Percentiles rank a stretch among this genome's conserved stretches.
These are phyloP conservation scores for Coemansia reversa DNA, from an alignment of 192 early-diverging fungal genomes.

Conservation along the genomic window DNA sequence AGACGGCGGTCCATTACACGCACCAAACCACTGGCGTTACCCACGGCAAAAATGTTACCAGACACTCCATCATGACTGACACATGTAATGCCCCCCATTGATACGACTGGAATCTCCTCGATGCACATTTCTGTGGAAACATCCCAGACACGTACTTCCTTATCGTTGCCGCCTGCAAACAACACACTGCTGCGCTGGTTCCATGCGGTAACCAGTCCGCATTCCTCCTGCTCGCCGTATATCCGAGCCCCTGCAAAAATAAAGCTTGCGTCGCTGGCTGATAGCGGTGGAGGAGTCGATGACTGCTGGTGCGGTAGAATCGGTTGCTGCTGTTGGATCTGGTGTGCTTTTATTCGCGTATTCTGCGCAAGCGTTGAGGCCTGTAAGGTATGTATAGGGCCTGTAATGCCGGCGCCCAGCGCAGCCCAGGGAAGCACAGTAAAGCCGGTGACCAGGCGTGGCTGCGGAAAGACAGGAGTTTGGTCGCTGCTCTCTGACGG, in stretches of 20 bases:
- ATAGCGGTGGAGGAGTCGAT: not conserved
- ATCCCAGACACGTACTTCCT: slow-evolving; percentile 54
- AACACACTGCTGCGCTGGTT: slow-evolving; percentile 47
- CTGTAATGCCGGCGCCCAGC: not conserved
- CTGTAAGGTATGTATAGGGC: not conserved
- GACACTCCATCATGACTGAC: slow-evolving; percentile 41
- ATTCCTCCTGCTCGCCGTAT: slow-evolving; percentile 1
- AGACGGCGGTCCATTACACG: slow-evolving; percentile 52
- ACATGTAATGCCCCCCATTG: slow-evolving; percentile 46
- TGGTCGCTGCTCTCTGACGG: slow-evolving; percentile 18
- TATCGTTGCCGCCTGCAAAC: slow-evolving; percentile 44
- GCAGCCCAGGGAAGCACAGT: slow-evolving; percentile 41
- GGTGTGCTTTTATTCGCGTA: not conserved
- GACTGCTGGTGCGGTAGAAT: not conserved
- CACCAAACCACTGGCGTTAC: slow-evolving; percentile 44
- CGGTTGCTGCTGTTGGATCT: not conserved
- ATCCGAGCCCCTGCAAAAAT: not conserved
- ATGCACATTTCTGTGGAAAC: slow-evolving; percentile 46
- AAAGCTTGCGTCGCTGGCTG: not conserved
- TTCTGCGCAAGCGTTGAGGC: slow-evolving; percentile 1
- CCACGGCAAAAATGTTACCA: slow-evolving; percentile 44
- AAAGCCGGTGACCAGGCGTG: slow-evolving; percentile 45
- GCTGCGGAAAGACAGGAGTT: slow-evolving; percentile 29
- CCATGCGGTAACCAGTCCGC: slow-evolving; percentile 47
- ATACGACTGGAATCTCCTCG: slow-evolving; percentile 35